These are phyloP conservation scores for Microthlaspi erraticum DNA, from an alignment of 345 rosid species.

Conservation along the genomic window DNA sequence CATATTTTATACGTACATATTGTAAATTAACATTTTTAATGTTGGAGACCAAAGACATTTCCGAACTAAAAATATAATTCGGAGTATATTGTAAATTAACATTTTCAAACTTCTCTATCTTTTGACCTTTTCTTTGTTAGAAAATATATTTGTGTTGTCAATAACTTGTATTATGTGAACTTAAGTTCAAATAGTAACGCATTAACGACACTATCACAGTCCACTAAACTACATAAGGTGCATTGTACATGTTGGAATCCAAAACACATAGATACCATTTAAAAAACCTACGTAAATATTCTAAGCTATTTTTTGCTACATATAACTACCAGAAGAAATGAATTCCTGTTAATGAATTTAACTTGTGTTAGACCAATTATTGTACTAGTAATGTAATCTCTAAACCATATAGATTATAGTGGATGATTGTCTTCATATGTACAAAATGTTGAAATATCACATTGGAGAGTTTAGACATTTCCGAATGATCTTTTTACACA, in stretches of 20 bases:
- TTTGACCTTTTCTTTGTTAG: conserved; percentile 17
- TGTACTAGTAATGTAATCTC: not conserved
- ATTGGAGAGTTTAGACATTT: not conserved
- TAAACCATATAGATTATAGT: conserved; percentile 14
- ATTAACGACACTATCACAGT: too few relatives aligned
- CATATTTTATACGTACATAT: not conserved
- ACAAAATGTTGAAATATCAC: not conserved
- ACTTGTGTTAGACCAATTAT: conserved; percentile 9
- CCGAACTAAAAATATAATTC: too few relatives aligned
- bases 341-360: conserved; percentile 8
- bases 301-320: not conserved
- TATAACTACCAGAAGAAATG: not conserved
- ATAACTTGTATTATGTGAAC: too few relatives aligned
- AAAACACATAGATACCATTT: not conserved
- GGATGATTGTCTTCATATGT: conserved; percentile 12
- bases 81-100: not conserved
- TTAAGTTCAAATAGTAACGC: too few relatives aligned
- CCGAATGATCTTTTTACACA: conserved; percentile 7
- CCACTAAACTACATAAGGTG: not conserved
- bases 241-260: too few relatives aligned
- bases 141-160: too few relatives aligned
- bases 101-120: not conserved
- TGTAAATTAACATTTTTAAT: not conserved
- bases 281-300: not conserved
- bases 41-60: too few relatives aligned